Percentiles rank a stretch among this genome's conserved stretches.
Conservation (phyloP, 2,329 filamentous ascomycete genomes). For the Scleromitrula shiraiana region DNA sequence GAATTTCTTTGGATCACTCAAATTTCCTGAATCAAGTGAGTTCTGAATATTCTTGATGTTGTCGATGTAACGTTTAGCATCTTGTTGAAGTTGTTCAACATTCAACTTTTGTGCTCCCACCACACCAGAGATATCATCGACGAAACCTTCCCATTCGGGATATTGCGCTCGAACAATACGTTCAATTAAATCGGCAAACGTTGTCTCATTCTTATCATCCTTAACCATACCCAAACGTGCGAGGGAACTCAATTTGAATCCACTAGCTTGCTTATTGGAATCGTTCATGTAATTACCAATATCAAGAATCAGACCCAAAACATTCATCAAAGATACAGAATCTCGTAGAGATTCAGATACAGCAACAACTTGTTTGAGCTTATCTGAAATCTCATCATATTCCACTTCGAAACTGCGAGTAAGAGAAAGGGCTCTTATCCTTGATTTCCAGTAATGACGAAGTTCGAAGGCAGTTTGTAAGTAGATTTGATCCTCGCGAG, state of each 20-base stretch:
- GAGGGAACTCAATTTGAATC: slow-evolving; percentile 95
- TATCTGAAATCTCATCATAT: slow-evolving; percentile 83
- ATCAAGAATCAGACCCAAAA: slow-evolving; percentile 89
- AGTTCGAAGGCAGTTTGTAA: slow-evolving; percentile 88
- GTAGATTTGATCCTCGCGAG: slow-evolving; percentile 91
- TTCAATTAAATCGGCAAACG: slow-evolving; percentile 90
- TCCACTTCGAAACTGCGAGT: slow-evolving; percentile 79
- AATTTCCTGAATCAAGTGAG: slow-evolving; percentile 84
- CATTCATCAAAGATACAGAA: slow-evolving; percentile 90
- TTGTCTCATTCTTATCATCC: slow-evolving; percentile 97
- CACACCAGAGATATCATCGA: slow-evolving; percentile 75
- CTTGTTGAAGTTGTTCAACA: slow-evolving; percentile 79
- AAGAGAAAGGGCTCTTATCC: slow-evolving; percentile 83
- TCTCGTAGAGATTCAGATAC: slow-evolving; percentile 87
- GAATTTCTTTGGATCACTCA: slow-evolving; percentile 96
- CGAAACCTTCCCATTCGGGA: slow-evolving; percentile 86
- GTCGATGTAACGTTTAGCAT: slow-evolving; percentile 87
- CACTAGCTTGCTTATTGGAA: slow-evolving; percentile 93
- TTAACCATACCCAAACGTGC: slow-evolving; percentile 94
- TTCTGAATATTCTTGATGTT: slow-evolving; percentile 91
- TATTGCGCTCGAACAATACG: slow-evolving; percentile 95
- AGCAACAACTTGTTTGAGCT: slow-evolving; percentile 75
- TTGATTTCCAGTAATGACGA: slow-evolving; percentile 97
- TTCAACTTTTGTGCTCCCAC: slow-evolving; percentile 81
- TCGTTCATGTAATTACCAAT: slow-evolving; percentile 99